These are phyloP conservation scores for Rugonectria rugulosa DNA, from an alignment of 2,329 filamentous ascomycete genomes.

Conservation along the genomic window DNA sequence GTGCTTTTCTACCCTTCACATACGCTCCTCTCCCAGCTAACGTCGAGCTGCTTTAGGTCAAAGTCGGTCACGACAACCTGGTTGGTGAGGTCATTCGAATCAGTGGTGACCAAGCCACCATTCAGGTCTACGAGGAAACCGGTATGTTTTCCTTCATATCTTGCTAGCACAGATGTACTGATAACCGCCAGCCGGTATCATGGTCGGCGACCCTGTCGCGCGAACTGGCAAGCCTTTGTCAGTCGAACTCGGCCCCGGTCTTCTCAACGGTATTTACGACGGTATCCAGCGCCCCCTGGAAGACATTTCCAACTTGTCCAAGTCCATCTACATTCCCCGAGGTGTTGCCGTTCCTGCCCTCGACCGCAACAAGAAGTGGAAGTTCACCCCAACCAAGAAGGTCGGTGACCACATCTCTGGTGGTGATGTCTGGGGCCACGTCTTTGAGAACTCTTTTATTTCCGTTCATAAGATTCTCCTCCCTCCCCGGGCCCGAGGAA, in stretches of 20 bases:
- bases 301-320: conserved; percentile 77
- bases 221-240: conserved; percentile 95
- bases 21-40: conserved; percentile 19
- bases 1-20: conserved; percentile 39
- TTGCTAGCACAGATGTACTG: conserved; percentile 19
- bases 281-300: conserved; percentile 96
- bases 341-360: conserved; percentile 89
- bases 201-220: conserved; percentile 89
- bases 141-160: conserved; percentile 60
- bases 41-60: conserved; percentile 65
- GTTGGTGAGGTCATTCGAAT: conserved; percentile 99
- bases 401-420: conserved; percentile 97
- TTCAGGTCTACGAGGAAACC: conserved; percentile 99
- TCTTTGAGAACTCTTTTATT: conserved; percentile 96
- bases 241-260: conserved; percentile 93
- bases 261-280: conserved; percentile 99
- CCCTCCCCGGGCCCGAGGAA: conserved; percentile 87
- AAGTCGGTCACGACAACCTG: conserved; percentile 89
- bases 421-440: conserved; percentile 93
- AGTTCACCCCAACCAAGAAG: conserved; percentile 90
- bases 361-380: conserved; percentile 93
- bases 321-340: conserved; percentile 97
- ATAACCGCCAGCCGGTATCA: conserved; percentile 79
- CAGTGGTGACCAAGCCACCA: conserved; percentile 92
- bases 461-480: conserved; percentile 92